Evolutionary conservation across 2,329 filamentous ascomycete species (phyloP).

Genomic region (Trichoderma oligosporum): DNA sequence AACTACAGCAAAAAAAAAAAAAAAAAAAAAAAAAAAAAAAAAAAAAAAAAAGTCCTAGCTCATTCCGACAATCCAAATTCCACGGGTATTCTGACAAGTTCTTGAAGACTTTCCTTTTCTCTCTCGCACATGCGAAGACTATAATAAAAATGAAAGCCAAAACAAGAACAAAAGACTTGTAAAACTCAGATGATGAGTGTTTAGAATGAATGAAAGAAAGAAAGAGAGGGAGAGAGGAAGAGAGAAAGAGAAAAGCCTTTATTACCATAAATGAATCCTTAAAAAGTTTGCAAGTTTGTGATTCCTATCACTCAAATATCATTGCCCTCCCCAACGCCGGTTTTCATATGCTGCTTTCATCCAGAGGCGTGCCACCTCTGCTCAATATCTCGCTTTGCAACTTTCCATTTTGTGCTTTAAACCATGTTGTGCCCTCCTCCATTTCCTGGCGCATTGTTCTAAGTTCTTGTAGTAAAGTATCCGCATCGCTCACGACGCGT

Average conservation of each 20-base stretch:
- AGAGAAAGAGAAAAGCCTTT: conserved; percentile 17
- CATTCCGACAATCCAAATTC: neutral
- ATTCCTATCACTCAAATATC: neutral
- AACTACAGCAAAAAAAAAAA: neutral
- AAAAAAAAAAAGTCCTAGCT: neutral
- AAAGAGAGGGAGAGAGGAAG: conserved; percentile 12
- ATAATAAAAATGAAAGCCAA: neutral
- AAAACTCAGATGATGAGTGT: neutral
- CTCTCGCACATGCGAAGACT: neutral
- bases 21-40: neutral
- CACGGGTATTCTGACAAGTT: neutral
- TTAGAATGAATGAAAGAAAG: conserved; percentile 15
- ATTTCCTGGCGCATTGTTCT: conserved; percentile 42
- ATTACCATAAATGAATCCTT: conserved; percentile 15
- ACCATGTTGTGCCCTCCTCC: conserved; percentile 47
- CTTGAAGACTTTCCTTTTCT: neutral
- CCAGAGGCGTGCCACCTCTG: conserved; percentile 36
- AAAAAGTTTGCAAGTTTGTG: neutral
- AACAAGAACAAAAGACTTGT: neutral
- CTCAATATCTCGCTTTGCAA: conserved; percentile 38
- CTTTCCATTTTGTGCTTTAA: conserved; percentile 42
- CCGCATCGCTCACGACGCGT: conserved; percentile 42
- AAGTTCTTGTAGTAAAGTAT: conserved; percentile 40
- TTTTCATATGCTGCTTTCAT: conserved; percentile 30
- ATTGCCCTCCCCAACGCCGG: neutral